A percentile compares a stretch with the other conserved stretches of the same genome.
These are phyloP conservation scores for Ilex aquifolium DNA, from an alignment of 257 asterid species.

Conservation along the genomic window DNA sequence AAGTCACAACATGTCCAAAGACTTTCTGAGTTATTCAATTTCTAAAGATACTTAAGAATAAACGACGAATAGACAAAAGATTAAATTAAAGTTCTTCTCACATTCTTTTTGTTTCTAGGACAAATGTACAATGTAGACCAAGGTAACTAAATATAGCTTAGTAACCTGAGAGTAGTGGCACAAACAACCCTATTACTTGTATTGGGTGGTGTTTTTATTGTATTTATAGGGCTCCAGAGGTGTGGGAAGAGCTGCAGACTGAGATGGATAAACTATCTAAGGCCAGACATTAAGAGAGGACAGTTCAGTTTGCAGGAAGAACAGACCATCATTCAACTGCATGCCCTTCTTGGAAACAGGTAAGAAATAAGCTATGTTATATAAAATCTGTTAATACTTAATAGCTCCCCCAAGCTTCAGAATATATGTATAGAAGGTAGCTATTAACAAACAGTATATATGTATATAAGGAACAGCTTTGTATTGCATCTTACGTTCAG, in stretches of 20 bases:
- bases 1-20: too few species aligned
- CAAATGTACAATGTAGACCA: too few species aligned
- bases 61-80: too few species aligned
- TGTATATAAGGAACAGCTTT: background rate
- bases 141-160: too few species aligned
- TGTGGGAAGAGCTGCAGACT: conserved; percentile 59
- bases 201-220: background rate
- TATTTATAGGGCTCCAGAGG: conserved; percentile 35
- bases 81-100: background rate
- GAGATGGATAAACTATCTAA: conserved; percentile 51
- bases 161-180: too few species aligned
- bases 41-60: too few species aligned
- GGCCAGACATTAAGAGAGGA: conserved; percentile 51
- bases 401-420: background rate
- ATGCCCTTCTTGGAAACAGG: conserved; percentile 62
- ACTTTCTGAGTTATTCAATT: too few species aligned
- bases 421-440: too few species aligned
- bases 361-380: too few species aligned
- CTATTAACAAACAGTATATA: too few species aligned
- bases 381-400: too few species aligned
- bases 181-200: too few species aligned
- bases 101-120: background rate
- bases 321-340: conserved; percentile 50
- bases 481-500: background rate
- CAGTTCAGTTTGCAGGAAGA: conserved; percentile 52